Evolutionary conservation across 129 eudicot genomes (phyloP).

Genomic region (Artemisia argyi): DNA sequence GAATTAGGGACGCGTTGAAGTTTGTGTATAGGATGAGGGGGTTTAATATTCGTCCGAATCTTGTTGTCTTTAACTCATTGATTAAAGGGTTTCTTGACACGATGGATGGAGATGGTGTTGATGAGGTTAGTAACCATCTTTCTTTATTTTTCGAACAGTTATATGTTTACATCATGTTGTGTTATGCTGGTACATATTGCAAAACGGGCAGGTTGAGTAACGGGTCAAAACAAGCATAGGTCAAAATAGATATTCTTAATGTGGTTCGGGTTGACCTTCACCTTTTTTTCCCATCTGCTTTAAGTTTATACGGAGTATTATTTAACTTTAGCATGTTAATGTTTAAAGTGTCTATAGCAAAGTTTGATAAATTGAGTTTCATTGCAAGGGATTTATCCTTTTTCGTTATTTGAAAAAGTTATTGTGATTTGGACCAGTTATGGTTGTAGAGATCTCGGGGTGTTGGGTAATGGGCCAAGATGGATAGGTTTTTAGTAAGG

Average conservation of each 20-base stretch:
- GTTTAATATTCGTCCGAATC: conserved; percentile 44
- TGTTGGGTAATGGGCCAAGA: neutral
- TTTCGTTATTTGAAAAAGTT: neutral
- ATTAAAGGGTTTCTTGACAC: conserved; percentile 49
- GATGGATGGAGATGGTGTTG: conserved; percentile 47
- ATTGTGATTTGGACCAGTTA: neutral
- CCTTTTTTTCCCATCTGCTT: too few relatives aligned
- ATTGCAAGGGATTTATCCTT: neutral
- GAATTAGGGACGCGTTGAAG: conserved; percentile 47
- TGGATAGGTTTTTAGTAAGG: neutral
- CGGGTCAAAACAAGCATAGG: too few relatives aligned
- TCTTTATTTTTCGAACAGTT: neutral
- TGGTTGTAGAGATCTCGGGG: neutral
- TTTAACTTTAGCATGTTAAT: neutral
- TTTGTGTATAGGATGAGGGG: conserved; percentile 57
- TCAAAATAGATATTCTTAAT: too few relatives aligned
- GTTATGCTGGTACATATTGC: too few relatives aligned
- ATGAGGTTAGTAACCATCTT: conserved; percentile 45
- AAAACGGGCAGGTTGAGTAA: too few relatives aligned
- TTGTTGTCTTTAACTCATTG: conserved; percentile 48
- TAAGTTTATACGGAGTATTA: neutral
- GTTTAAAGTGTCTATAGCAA: neutral
- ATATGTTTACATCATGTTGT: neutral
- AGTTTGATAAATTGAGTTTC: neutral
- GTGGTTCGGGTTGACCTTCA: too few relatives aligned